Conservation (phyloP, 1,284 basidiomycete species). For the Cronartium ribicola region DNA sequence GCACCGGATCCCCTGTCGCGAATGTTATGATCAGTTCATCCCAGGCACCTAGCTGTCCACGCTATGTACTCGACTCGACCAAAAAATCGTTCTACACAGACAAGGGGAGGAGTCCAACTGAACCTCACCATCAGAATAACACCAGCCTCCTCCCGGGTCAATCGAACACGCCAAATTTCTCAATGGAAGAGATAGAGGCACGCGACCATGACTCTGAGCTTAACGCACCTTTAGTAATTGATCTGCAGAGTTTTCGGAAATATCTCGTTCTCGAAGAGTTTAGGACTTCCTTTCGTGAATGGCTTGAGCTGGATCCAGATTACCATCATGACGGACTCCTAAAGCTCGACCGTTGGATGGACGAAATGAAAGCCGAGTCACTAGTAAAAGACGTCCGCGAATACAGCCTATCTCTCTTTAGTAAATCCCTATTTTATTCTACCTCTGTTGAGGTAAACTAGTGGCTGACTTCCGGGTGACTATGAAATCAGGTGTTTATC, state of each 20-base stretch:
- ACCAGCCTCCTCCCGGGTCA: too few relatives aligned
- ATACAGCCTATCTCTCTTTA: background rate
- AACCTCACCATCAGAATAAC: too few relatives aligned
- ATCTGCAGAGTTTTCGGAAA: background rate
- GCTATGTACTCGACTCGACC: background rate
- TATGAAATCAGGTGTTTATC: background rate
- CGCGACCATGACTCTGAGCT: background rate
- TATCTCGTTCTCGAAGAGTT: background rate
- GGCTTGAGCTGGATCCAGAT: background rate
- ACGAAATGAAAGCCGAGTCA: background rate
- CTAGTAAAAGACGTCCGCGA: background rate
- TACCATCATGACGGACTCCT: background rate
- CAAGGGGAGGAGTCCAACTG: too few relatives aligned
- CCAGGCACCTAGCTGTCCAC: background rate
- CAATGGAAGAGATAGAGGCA: background rate
- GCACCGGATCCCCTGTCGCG: background rate
- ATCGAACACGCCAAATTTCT: too few relatives aligned
- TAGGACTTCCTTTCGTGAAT: background rate
- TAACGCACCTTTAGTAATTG: background rate
- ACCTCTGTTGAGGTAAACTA: background rate
- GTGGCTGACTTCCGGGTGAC: background rate
- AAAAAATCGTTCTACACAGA: too few relatives aligned
- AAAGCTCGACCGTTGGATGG: background rate
- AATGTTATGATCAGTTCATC: background rate
- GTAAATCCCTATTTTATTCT: background rate